Conservation (phyloP, 805 yeast species). For the Metschnikowia proteae region DNA sequence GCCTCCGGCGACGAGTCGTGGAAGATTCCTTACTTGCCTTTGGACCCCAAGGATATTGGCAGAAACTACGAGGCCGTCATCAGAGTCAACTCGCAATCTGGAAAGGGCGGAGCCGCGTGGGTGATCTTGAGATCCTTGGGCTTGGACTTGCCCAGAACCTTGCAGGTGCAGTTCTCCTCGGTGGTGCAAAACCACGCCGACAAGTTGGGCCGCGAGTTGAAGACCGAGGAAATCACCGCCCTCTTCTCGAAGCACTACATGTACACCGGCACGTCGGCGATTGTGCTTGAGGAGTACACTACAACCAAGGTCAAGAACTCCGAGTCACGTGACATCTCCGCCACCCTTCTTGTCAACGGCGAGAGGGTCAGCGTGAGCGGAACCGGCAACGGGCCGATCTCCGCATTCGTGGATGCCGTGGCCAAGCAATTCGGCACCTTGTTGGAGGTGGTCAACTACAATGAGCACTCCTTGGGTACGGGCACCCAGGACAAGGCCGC, state of each 20-base stretch:
- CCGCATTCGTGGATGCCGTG: conserved; percentile 66
- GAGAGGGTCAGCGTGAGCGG: conserved; percentile 44
- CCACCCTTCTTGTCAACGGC: conserved; percentile 18
- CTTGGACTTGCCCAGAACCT: conserved; percentile 66
- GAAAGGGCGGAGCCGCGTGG: conserved; percentile 89
- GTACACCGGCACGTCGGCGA: conserved; percentile 17
- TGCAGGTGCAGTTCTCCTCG: conserved; percentile 66
- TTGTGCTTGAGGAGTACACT: conserved; percentile 23
- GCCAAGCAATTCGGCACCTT: conserved; percentile 47
- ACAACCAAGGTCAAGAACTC: conserved; percentile 19
- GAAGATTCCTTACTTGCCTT: conserved; percentile 73
- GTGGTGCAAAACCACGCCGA: conserved; percentile 66
- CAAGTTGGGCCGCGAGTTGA: conserved; percentile 62
- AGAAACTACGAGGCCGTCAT: conserved; percentile 79
- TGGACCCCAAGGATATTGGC: conserved; percentile 80
- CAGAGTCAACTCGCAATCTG: conserved; percentile 82
- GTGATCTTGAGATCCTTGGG: conserved; percentile 66
- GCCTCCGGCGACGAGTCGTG: conserved; percentile 47
- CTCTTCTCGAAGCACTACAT: conserved; percentile 57
- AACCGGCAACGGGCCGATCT: conserved; percentile 75
- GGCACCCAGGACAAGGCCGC: conserved; percentile 74
- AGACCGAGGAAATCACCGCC: conserved; percentile 58
- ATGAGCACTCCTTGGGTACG: conserved; percentile 70
- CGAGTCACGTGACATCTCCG: conserved; percentile 22
- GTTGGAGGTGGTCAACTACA: conserved; percentile 62